Evolutionary conservation across 495 filamentous ascomycete genomes (phyloP), one percentile per base, ranked within the genome.

Genomic region (Aspergillus heteromorphus): DNA sequence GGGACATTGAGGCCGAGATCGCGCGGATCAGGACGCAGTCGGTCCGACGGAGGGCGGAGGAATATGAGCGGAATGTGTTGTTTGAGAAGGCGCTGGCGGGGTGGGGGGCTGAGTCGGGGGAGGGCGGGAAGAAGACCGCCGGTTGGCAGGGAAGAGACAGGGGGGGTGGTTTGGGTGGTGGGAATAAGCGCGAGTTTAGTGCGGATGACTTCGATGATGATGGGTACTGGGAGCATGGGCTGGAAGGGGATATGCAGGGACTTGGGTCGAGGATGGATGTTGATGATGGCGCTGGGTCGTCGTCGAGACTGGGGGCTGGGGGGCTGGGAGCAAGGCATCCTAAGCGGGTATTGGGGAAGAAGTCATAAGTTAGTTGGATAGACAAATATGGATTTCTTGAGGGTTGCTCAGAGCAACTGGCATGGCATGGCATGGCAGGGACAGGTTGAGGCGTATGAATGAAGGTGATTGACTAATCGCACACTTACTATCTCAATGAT

Each of bases 1-100:
- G 65, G 0, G 87, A 87, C 27, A 80, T 98, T 13, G 90, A 95
- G 45, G 72, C 68, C 9, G 83, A 92, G 64, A 86, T 93, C 49
- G 72, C 66, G 9, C 73, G 64, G 31, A 74, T 89, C 43, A 79
- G 78, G 49, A 65, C 64, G 1, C 72, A 75, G n/a, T 84, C 83
- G 11, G 73, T 80, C 41, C 75, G 73, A 49, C 75, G 80, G 8
- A 76, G 79, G 23, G 73, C 70, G 8, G 61, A 62, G 48, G 78
- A 86, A 19, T 65, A 73, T 40, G 63, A 68, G 14, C 77, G 74
- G 68, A 64, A 74, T 17, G 63, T 65, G 14, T 62, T 73, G 11
- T 65, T 84, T 20, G 76, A 83, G 51, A 77, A 76, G 60, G 71
- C 72, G 25, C 65, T 76, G 1, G 59, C 57, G 25, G 61, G 57